These are phyloP conservation scores for Phyllosticta citriasiana DNA, from an alignment of 2,329 filamentous ascomycete genomes.

Conservation along the genomic window DNA sequence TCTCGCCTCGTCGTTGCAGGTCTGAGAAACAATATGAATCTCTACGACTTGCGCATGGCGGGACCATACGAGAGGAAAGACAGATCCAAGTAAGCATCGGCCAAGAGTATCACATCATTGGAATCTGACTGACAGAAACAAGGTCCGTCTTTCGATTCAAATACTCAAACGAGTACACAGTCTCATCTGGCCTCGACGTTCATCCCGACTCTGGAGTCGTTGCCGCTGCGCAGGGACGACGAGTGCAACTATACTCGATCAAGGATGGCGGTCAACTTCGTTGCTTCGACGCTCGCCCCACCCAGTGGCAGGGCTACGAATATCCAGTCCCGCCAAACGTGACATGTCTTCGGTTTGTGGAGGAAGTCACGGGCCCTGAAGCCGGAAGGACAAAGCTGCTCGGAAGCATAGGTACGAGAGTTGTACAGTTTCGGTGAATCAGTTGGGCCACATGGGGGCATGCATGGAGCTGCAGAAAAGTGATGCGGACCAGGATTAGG, in stretches of 20 bases:
- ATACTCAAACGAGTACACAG: slow-evolving; percentile 18
- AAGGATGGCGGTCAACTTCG: slow-evolving; percentile 23
- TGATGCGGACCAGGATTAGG: no score
- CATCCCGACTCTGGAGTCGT: slow-evolving; percentile 21
- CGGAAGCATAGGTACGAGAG: slow-evolving; percentile 3
- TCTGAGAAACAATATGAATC: slow-evolving; percentile 7
- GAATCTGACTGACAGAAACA: neutral
- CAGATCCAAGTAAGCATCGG: slow-evolving; percentile 11
- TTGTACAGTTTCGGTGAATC: slow-evolving; percentile 5
- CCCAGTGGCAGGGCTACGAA: neutral
- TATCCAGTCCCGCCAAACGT: slow-evolving; percentile 10
- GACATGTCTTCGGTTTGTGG: slow-evolving; percentile 21
- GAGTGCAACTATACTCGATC: slow-evolving; percentile 22
- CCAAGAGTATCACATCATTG: neutral
- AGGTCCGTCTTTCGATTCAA: slow-evolving; percentile 21
- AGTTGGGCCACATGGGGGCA: neutral
- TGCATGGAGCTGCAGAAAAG: no score
- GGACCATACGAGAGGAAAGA: slow-evolving; percentile 12
- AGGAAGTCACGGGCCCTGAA: slow-evolving; percentile 15
- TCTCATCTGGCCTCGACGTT: slow-evolving; percentile 21
- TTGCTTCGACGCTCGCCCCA: neutral
- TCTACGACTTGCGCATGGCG: slow-evolving; percentile 15
- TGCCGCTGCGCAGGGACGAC: slow-evolving; percentile 22
- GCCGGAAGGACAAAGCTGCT: slow-evolving; percentile 12
- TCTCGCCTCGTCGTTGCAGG: slow-evolving; percentile 11